A percentile compares a stretch with the other conserved stretches of the same genome.
phyloP scores from a whole-genome alignment of 108 stramenopile species.

The Chaetoceros muelleri region DNA sequence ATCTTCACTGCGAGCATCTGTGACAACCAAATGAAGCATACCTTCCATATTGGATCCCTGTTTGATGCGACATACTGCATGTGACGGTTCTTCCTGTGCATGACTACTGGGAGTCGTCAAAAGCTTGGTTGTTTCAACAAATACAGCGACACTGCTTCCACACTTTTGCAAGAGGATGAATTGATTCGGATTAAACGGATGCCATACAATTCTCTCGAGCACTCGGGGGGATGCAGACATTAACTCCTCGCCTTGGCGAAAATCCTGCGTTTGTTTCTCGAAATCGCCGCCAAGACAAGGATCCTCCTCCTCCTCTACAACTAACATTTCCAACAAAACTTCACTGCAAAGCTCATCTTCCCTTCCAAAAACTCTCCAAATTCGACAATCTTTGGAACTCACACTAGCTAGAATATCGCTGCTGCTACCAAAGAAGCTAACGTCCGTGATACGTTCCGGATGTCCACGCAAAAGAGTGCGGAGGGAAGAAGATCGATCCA shows the following conservation, averaged over 20 bases:
- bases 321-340: background rate
- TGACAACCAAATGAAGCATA: constrained; percentile 20
- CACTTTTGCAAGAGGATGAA: constrained; percentile 28
- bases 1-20: background rate
- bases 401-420: constrained; percentile 32
- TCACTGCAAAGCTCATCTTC: constrained; percentile 1
- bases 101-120: constrained; percentile 15
- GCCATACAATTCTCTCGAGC: constrained; percentile 47
- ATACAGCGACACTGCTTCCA: constrained; percentile 33
- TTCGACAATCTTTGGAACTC: background rate
- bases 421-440: constrained; percentile 27
- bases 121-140: constrained; percentile 59
- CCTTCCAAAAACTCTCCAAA: constrained; percentile 1
- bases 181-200: constrained; percentile 74
- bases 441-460: constrained; percentile 23
- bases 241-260: too few species aligned
- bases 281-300: constrained; percentile 8
- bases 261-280: too few species aligned
- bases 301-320: background rate
- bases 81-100: constrained; percentile 11
- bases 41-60: constrained; percentile 29
- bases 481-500: constrained; percentile 45
- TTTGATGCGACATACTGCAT: constrained; percentile 24
- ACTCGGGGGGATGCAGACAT: constrained; percentile 1
- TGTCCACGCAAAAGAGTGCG: constrained; percentile 61